A percentile compares a stretch with the other conserved stretches of the same genome.
phyloP scores from a whole-genome alignment of 169 alveolate species.

The Plasmodium berghei region DNA sequence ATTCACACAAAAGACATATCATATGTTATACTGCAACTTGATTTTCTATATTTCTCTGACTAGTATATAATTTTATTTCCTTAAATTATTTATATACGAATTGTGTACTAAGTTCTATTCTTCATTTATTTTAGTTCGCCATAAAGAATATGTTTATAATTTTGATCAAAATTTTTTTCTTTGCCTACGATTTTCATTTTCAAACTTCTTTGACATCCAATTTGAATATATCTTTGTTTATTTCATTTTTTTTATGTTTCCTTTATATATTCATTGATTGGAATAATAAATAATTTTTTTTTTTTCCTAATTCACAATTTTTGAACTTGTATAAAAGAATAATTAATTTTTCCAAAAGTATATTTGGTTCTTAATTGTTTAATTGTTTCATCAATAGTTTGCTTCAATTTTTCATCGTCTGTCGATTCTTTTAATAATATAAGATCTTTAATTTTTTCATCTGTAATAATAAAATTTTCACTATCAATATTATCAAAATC shows the following conservation, averaged over 20 bases:
- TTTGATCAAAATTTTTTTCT: too few relatives aligned
- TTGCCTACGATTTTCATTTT: too few relatives aligned
- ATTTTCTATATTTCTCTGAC: constrained; percentile 39
- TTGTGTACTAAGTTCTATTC: constrained; percentile 54
- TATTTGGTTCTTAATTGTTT: constrained; percentile 7
- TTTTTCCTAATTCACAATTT: neutral
- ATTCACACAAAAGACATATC: constrained; percentile 65
- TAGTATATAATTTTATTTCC: constrained; percentile 63
- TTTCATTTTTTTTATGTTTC: too few relatives aligned
- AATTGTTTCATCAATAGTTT: constrained; percentile 60
- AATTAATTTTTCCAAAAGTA: neutral
- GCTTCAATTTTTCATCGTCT: constrained; percentile 61
- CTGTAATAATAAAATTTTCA: constrained; percentile 63
- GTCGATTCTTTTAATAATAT: constrained; percentile 73
- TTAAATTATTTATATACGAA: constrained; percentile 17
- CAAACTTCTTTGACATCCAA: too few relatives aligned
- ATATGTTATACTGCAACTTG: constrained; percentile 54
- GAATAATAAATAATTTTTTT: neutral
- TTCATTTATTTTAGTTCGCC: constrained; percentile 41
- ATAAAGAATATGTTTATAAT: constrained; percentile 26
- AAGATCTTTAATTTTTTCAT: constrained; percentile 80
- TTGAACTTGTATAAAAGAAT: constrained; percentile 15
- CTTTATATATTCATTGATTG: neutral
- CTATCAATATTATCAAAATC: constrained; percentile 33
- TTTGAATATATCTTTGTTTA: too few relatives aligned